phyloP scores from a whole-genome alignment of 345 rosid genomes.

The Salix arbutifolia region DNA sequence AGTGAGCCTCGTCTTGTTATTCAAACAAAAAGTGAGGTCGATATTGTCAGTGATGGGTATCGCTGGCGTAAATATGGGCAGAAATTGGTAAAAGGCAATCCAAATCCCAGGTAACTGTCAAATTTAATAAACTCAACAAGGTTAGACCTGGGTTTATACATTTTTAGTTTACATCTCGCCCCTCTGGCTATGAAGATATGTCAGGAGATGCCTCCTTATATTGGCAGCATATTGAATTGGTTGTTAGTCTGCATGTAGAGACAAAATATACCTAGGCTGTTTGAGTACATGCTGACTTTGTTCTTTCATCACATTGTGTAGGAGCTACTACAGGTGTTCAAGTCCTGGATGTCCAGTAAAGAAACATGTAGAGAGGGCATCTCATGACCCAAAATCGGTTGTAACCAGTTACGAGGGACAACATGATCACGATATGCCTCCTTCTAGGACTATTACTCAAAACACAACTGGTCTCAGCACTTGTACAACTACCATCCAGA shows the following conservation, averaged over 20 bases:
- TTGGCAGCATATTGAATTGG: background rate
- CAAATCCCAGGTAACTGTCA: conserved; percentile 71
- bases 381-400: conserved; percentile 62
- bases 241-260: background rate
- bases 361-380: conserved; percentile 84
- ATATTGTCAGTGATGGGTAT: conserved; percentile 84
- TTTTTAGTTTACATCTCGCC: background rate
- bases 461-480: conserved; percentile 30
- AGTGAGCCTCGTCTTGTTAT: conserved; percentile 54
- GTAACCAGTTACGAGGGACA: conserved; percentile 84
- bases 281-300: background rate
- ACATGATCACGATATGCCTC: conserved; percentile 81
- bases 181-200: background rate
- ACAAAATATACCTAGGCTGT: background rate
- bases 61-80: conserved; percentile 99
- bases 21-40: conserved; percentile 33
- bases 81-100: conserved; percentile 91
- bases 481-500: conserved; percentile 17
- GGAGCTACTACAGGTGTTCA: conserved; percentile 98
- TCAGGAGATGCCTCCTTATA: background rate
- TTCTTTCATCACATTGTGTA: conserved; percentile 22
- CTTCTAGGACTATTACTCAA: conserved; percentile 62
- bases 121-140: background rate
- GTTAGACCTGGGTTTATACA: conserved; percentile 1
- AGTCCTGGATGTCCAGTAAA: conserved; percentile 83